Evolutionary conservation across 495 filamentous ascomycete genomes (phyloP).

Genomic region (Aspergillus nidulans): DNA sequence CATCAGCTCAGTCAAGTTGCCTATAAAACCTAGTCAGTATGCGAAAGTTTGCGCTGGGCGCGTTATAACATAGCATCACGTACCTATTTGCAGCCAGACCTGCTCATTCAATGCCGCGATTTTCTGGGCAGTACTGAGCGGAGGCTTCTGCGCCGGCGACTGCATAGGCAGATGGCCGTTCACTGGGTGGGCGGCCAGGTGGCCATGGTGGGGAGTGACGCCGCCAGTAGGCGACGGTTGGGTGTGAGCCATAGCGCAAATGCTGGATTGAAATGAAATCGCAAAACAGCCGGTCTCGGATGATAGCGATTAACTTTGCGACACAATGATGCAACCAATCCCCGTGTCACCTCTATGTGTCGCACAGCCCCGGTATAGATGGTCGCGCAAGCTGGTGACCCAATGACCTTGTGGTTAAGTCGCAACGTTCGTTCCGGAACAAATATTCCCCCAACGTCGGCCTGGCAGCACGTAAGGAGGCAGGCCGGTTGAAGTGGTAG

Average conservation of each 20-base stretch:
- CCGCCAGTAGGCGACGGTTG: conserved; percentile 50
- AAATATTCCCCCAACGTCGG: conserved; percentile 3
- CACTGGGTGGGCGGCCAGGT: conserved; percentile 45
- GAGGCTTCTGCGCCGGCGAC: conserved; percentile 47
- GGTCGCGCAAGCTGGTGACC: conserved; percentile 10
- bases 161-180: conserved; percentile 53
- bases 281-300: conserved; percentile 6
- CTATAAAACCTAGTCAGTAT: conserved; percentile 41
- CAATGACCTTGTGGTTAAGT: conserved; percentile 6
- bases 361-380: conserved; percentile 19
- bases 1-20: conserved; percentile 80
- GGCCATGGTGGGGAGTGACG: conserved; percentile 47
- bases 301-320: conserved; percentile 26
- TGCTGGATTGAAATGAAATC: background rate
- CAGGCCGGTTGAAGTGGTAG: background rate
- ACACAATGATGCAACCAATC: conserved; percentile 39
- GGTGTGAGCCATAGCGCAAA: conserved; percentile 42
- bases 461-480: background rate
- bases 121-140: conserved; percentile 54
- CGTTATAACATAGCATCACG: conserved; percentile 14
- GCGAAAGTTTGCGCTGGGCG: background rate
- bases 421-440: conserved; percentile 12
- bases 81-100: conserved; percentile 95
- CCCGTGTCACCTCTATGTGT: conserved; percentile 15
- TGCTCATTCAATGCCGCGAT: conserved; percentile 69